Conservation (phyloP, 2,329 filamentous ascomycete species). For the Seiridium cupressi region DNA sequence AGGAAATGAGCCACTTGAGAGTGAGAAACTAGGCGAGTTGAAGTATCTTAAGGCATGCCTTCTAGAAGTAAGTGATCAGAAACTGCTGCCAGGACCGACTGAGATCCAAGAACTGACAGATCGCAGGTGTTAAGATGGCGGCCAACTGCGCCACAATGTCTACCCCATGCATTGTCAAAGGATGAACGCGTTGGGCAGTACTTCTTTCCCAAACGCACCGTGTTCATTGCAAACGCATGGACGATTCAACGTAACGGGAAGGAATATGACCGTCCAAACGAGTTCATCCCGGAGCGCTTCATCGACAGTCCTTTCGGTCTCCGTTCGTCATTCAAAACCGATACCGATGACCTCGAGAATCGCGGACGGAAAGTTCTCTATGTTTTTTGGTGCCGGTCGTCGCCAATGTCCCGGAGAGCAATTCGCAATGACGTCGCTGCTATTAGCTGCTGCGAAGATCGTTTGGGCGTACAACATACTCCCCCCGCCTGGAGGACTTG, state of each 20-base stretch:
- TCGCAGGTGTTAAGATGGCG: not conserved
- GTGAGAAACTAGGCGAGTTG: not conserved
- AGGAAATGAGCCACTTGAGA: not conserved
- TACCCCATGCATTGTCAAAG: slow-evolving; percentile 1
- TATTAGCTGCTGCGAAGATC: slow-evolving; percentile 4
- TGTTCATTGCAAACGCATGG: slow-evolving; percentile 6
- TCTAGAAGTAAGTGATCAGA: not conserved
- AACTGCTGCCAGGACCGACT: no score
- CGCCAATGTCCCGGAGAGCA: slow-evolving; percentile 7
- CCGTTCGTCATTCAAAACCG: not conserved
- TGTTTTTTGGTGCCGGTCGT: slow-evolving; percentile 4
- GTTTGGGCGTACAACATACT: slow-evolving; percentile 7
- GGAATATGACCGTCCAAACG: slow-evolving; percentile 4
- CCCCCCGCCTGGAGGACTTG: not conserved
- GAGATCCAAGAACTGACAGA: not conserved
- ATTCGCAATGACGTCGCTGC: slow-evolving; percentile 3
- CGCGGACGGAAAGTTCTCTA: not conserved
- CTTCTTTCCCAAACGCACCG: not conserved
- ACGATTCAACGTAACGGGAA: slow-evolving; percentile 2
- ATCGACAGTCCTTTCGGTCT: slow-evolving; percentile 4
- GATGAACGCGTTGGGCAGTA: not conserved
- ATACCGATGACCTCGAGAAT: not conserved
- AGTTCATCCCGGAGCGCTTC: slow-evolving; percentile 8
- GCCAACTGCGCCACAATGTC: not conserved
- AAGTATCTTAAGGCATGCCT: slow-evolving; percentile 4